Base-by-base conservation (phyloP, 176 grass and related monocot species). In the Oryza longistaminata region DNA sequence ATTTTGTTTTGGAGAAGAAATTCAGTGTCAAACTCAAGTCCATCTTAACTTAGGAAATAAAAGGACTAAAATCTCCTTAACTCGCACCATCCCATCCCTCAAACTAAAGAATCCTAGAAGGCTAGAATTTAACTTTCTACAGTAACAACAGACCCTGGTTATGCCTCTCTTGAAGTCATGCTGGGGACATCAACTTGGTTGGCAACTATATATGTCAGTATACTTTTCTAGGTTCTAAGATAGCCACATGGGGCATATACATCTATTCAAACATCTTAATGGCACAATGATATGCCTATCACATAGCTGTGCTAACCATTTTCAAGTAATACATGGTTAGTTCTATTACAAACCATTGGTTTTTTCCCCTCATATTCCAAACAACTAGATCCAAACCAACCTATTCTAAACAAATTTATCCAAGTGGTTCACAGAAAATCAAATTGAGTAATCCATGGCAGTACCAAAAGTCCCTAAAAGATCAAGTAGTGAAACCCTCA, bases 21-120 rank as follows among this genome's bases (percentile, higher is more conserved):
- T 62, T 62, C 52, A 90, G 43, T n/a, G 83, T 82, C 33, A 73
- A 58, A 40, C 78, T 82, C 55, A 78, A n/a, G 45, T 35, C 49
- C 35, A 44, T 24, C 19, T 80, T 37, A 88, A 67, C 53, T 71
- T 70, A 70, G 16, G n/a, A 10, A 33, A 73, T 74, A 62, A 74
- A 75, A 11, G 4, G 70, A 49, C 8, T 45, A 24, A 34, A 14
- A 64, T 85, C 52, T 80, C 70, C 42, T 66, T 81, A 70, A 75
- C 9, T 33, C n/a, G n/a, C 27, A 62, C 29, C 14, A 39, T 62
- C 74, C 64, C 75, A 82, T 62, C 37, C n/a, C 55, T 25, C 34
- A 24, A 15, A 81, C 26, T 35, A 21, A 77, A 24, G 17, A 77
- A 64, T 2, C 53, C 17, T 58, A 58, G 17, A 58, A 58, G 53